Base-by-base conservation (phyloP, 2,329 filamentous ascomycete species). In the Fusarium penzigii region DNA sequence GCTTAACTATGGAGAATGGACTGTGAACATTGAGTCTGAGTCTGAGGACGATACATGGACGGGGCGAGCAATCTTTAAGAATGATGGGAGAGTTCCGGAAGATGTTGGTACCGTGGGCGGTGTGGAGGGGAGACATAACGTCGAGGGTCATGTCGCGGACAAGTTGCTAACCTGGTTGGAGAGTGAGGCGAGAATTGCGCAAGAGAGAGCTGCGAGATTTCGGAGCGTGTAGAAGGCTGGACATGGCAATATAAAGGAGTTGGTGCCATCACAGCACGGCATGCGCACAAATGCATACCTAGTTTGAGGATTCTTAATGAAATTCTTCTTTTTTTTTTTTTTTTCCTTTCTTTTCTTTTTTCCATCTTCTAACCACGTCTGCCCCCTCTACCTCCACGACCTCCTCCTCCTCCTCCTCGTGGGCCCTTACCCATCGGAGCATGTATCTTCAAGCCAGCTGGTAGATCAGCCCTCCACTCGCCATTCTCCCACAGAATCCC, bases 401-500 rank as follows among this genome's bases (percentile, higher is more conserved):
- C 65, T 56, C 75, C 70, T 52, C 73, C 67, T 52, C 73, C 67
- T 44, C 74, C 70, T 46, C 72, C 67, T 55, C 77, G 59, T 59
- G 75, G 57, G 52, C 75, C 71, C 77, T 83, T 79, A 66, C 80
- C 73, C 66, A 70, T 64, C 17, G 81, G 81, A 38, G 73, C 64
- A 49, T 71, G 72, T 29, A 74, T 73, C 58, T 78, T 78, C 20
- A 89, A 75, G 1, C 73, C 77, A 43, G 78, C 75, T 47, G 89
- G 90, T 62, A 93, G 73, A 65, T 92, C 85, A 10, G 78, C 81
- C 44, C 85, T 72, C 65, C 86, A 79, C 64, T 83, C 74, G 0
- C 92, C 92, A 61, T 87, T 80, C 67, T 82, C 82, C 80, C 91
- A 87, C 63, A 96, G 74, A 42, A 89, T 75, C 0, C 83, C 85